These are phyloP conservation scores for Claviceps humidiphila DNA, from an alignment of 2,329 filamentous ascomycete genomes.

Conservation along the genomic window DNA sequence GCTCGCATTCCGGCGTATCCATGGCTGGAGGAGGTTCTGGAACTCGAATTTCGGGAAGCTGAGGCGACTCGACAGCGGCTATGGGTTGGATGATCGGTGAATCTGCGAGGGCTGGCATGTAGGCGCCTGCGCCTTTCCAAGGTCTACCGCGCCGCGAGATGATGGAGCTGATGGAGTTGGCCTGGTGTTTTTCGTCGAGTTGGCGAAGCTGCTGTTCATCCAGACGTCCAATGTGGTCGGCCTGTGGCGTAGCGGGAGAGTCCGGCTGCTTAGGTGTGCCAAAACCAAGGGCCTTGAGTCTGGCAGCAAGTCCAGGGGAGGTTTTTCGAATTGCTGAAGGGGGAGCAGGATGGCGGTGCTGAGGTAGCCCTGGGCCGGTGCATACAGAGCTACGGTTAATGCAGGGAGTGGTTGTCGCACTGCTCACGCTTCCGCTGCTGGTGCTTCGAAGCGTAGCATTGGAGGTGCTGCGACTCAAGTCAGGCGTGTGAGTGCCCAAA, in stretches of 20 bases:
- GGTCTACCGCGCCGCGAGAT: slow-evolving; percentile 55
- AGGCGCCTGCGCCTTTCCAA: slow-evolving; percentile 52
- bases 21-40: slow-evolving; percentile 42
- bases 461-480: slow-evolving; percentile 5
- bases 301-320: slow-evolving; percentile 50
- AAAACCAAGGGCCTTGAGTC: slow-evolving; percentile 52
- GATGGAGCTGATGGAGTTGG: slow-evolving; percentile 33
- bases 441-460: slow-evolving; percentile 1
- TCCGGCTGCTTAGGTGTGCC: slow-evolving; percentile 29
- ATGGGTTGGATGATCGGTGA: slow-evolving; percentile 9
- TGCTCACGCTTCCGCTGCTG: slow-evolving; percentile 3
- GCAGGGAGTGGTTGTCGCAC: neutral
- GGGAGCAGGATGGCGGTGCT: slow-evolving; percentile 12
- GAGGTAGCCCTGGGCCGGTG: slow-evolving; percentile 9
- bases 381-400: slow-evolving; percentile 4
- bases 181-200: slow-evolving; percentile 50
- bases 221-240: slow-evolving; percentile 50
- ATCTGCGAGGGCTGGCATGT: slow-evolving; percentile 17
- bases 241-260: slow-evolving; percentile 12
- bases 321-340: slow-evolving; percentile 36
- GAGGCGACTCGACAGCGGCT: slow-evolving; percentile 19
- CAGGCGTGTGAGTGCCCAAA: slow-evolving; percentile 4
- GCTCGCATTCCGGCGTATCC: slow-evolving; percentile 62
- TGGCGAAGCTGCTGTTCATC: slow-evolving; percentile 56
- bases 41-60: slow-evolving; percentile 38